Base-by-base conservation (phyloP, 805 yeast genomes). In the Ogataea paraovalis region DNA sequence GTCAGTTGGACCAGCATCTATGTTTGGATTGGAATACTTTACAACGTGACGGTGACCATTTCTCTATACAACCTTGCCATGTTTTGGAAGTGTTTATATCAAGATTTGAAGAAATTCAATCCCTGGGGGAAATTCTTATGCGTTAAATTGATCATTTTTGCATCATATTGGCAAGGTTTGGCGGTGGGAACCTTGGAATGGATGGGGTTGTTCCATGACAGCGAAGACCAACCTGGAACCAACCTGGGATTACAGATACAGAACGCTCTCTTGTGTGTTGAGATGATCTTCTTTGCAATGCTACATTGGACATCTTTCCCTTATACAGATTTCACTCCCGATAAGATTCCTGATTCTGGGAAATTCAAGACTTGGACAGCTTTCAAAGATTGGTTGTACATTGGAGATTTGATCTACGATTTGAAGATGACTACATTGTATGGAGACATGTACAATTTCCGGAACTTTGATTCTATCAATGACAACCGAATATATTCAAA, bases 121-220 rank as follows among this genome's bases (percentile, higher is more conserved):
- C 98, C 98, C 3, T 82, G 94, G 78, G 90, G 95, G 10, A 91
- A 91, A 67, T 94, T 94, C 64, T 64, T 94, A 36, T 90, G 97
- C 68, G 96, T 94, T 41, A 94, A 94, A 61, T 74, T 90, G 53
- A 89, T 94, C 46, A 91, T 94, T 42, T 94, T 94, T 73, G 98
- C 97, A 21, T 87, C 96, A n/a, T 94, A 90, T 64, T 94, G 99
- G 99, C 99, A 94, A 63, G 89, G 95, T 0, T 68, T 85, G 8
- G 53, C 82, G 1, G 68, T 87, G 40, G 79, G 81, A 4, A 59
- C 80, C 1, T 58, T 85, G 39, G 70, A 76, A 67, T 70, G 74
- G 60, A 55, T 75, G 57, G 76, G 82, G 45, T 43, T 72, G 39
- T 54, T 79, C 51, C 46, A 68, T 57, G 50, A 44, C 49, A 37